Evolutionary conservation across 495 filamentous ascomycete genomes (phyloP), one percentile per base, ranked within the genome.

Genomic region (Hypoxylon rickii): DNA sequence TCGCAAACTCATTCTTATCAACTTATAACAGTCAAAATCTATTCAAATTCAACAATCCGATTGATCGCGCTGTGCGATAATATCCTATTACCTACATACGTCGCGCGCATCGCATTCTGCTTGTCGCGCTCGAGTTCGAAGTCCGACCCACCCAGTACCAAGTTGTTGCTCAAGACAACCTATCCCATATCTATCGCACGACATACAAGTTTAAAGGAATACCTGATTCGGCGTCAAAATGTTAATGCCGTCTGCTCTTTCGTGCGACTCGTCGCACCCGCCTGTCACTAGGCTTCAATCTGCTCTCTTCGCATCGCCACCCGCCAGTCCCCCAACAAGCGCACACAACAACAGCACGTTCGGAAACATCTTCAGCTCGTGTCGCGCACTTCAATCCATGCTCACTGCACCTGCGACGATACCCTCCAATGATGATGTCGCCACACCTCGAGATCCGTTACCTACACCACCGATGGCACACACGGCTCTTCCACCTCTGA

Each of bases 181-280:
- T 45, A 10, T 3, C 31, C n/a, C 12, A 55, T 43, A 51, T 21
- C 45, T 39, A 19, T 26, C 58, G 33, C 41, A 12, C 47, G 7
- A 24, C 38, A 21, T 8, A 34, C 37, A 37, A 12, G 10, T n/a
- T 22, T n/a, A 40, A 41, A 26, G 15, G 47, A 19, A 20, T 13
- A 7, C 32, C 29, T 20, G 8, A 47, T 11, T 33, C 37, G 1
- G 3, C 36, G 29, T 18, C 12, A 64, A 48, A 21, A 89, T 90
- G 88, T 68, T 90, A 43, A 83, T 89, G 58, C 87, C 86, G 40
- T 89, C 86, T 10, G 86, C 87, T 29, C 71, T 90, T 36, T 72
- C 84, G 34, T 88, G 86, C 82, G 87, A 89, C 71, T 72, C 77
- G 68, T 82, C 78, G 70, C 81, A 75, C 51, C 67, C 72, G 46